Percentiles rank a stretch among this genome's conserved stretches.
Evolutionary conservation across 768 basidiomycete genomes (phyloP).

Genomic region (Rhizopogon vesiculosus): DNA sequence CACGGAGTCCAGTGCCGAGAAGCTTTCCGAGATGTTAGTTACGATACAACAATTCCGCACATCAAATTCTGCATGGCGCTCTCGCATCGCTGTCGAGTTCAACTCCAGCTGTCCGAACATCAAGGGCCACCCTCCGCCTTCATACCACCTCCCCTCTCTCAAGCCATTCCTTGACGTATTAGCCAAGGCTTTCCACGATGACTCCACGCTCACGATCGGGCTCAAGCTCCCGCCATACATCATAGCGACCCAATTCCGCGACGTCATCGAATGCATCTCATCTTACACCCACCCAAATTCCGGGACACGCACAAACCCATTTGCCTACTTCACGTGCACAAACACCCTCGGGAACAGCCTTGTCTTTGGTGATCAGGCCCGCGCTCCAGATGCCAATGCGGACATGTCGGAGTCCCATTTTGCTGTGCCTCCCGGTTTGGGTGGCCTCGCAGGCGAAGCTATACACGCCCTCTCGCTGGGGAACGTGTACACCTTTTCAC

Average conservation of each 20-base stretch:
- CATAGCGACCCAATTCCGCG: conserved; percentile 53
- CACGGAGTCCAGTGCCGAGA: conserved; percentile 52
- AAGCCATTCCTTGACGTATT: conserved; percentile 51
- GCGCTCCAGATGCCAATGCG: conserved; percentile 15
- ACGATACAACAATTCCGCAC: conserved; percentile 58
- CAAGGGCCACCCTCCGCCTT: conserved; percentile 50
- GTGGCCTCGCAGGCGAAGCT: conserved; percentile 74
- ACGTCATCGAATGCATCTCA: conserved; percentile 44
- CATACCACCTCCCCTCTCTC: conserved; percentile 56
- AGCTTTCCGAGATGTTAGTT: conserved; percentile 51
- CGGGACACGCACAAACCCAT: conserved; percentile 33
- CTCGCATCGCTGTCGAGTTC: conserved; percentile 66
- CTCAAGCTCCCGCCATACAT: conserved; percentile 79
- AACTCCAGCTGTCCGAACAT: conserved; percentile 89
- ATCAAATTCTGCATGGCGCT: conserved; percentile 24
- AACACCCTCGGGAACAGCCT: conserved; percentile 76
- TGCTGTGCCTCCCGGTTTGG: conserved; percentile 61
- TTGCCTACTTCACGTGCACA: conserved; percentile 75
- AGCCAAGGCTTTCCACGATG: conserved; percentile 41
- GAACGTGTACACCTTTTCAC: conserved; percentile 62
- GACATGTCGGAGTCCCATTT: conserved; percentile 24
- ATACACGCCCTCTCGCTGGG: conserved; percentile 77
- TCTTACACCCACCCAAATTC: conserved; percentile 27
- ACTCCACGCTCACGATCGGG: conserved; percentile 59
- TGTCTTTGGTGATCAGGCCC: conserved; percentile 54